Evolutionary conservation across 192 early-diverging fungal species (phyloP), one percentile per base, ranked within the genome.

Genomic region (Backusella circina): DNA sequence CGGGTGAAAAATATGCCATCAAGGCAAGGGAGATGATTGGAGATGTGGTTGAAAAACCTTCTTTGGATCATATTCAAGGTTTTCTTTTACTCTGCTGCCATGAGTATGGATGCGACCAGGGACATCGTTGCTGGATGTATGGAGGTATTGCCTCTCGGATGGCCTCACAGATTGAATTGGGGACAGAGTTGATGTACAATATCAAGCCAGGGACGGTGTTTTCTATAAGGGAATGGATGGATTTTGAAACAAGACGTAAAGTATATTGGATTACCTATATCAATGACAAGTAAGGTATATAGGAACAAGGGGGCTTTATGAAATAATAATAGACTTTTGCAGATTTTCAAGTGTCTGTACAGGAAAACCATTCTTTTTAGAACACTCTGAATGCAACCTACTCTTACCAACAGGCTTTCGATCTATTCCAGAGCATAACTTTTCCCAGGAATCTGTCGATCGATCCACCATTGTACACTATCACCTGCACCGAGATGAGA

Each of bases 91-190:
- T 88, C 23, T 76, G 80, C 4, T 68, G 84, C 32, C 82, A 89
- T 67, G 82, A 84, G 23, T 88, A 83, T 67, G 88, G 88, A 8
- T 79, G 80, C 64, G 78, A 80, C 1, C 67, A 82, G 36, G 86
- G 85, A 31, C 83, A 85, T 18, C 80, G 41, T 18, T 75, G 84
- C 21, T 89, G 86, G 86, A 88, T 86, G 84, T 88, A 84, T 79
- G 71, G 72, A 23, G 86, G 86, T 18, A 84, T 82, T 67, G 74
- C 77, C 2, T 66, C 66, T 33, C 31, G 86, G 10, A 84, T 85
- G 80, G 83, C 85, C 7, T 77, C 82, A 28, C 85, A 85, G 35
- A 69, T 89, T 51, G 85, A 84, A 3, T 35, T 89, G 38, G 81
- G 86, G 51, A 85, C 83, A 16, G 83, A 88, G 36, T 69, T 74